Evolutionary conservation across 352 stramenopile genomes (phyloP).

Genomic region (Phytophthora colocasiae): DNA sequence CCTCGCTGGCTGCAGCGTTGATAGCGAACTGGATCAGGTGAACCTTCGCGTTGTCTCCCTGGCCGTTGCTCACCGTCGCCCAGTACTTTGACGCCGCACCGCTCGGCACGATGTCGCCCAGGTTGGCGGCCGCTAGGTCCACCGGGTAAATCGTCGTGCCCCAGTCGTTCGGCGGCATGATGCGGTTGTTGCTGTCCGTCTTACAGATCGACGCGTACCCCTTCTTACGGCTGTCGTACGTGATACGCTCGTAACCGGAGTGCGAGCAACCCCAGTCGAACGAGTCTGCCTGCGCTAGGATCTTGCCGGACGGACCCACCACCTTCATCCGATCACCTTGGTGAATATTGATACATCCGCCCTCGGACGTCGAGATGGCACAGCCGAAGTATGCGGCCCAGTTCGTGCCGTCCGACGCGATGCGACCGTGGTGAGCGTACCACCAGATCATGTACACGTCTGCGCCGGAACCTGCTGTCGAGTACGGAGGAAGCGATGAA

Average conservation of each 20-base stretch:
- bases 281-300: conserved; percentile 45
- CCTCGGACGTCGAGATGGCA: conserved; percentile 59
- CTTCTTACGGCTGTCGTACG: conserved; percentile 54
- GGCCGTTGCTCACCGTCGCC: conserved; percentile 63
- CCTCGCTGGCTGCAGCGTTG: conserved; percentile 46
- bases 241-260: conserved; percentile 65
- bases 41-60: conserved; percentile 52
- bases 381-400: conserved; percentile 68
- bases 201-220: conserved; percentile 64
- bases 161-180: conserved; percentile 61
- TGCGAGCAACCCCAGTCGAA: conserved; percentile 71
- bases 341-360: conserved; percentile 72
- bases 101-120: conserved; percentile 61
- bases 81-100: conserved; percentile 45
- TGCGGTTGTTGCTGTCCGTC: conserved; percentile 76
- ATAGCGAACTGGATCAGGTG: conserved; percentile 66
- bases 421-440: conserved; percentile 68
- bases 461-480: conserved; percentile 38
- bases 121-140: conserved; percentile 52
- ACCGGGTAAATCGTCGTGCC: conserved; percentile 63
- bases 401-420: conserved; percentile 64
- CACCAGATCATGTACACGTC: conserved; percentile 76
- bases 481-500: conserved; percentile 57
- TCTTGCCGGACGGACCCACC: conserved; percentile 43
- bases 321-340: conserved; percentile 72